These are phyloP conservation scores for Cladobotryum protrusum DNA, from an alignment of 2,329 filamentous ascomycete species.

Conservation along the genomic window DNA sequence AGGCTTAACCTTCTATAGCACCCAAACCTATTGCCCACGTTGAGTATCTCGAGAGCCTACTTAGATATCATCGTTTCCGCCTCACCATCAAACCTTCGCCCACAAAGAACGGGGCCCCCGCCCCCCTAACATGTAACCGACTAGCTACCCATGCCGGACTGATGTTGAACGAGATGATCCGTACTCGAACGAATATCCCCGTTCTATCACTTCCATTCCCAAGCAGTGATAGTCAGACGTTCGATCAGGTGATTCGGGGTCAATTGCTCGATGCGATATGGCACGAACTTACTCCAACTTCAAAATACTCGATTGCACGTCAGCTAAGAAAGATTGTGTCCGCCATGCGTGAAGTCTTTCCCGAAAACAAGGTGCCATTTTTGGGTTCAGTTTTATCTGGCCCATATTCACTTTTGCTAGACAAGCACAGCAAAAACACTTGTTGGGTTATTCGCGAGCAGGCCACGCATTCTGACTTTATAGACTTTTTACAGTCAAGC, in stretches of 20 bases:
- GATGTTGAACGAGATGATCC: conserved; percentile 11
- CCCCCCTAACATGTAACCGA: conserved; percentile 1
- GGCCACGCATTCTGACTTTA: conserved; percentile 16
- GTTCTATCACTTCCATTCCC: conserved; percentile 12
- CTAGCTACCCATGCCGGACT: conserved; percentile 13
- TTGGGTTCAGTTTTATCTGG: conserved; percentile 17
- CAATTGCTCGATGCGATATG: conserved; percentile 25
- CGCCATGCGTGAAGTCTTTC: conserved; percentile 14
- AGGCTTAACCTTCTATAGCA: conserved; percentile 3
- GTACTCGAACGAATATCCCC: conserved; percentile 9
- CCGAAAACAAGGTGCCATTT: neutral
- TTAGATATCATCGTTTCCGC: conserved; percentile 10
- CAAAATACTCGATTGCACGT: conserved; percentile 20
- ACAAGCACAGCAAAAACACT: conserved; percentile 22
- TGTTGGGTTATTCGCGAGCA: conserved; percentile 22
- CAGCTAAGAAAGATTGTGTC: conserved; percentile 23
- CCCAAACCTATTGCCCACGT: conserved; percentile 10
- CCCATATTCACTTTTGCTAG: conserved; percentile 20
- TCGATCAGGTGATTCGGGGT: conserved; percentile 15
- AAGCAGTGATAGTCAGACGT: neutral
- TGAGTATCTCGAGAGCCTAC: conserved; percentile 11
- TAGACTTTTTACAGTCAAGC: conserved; percentile 22
- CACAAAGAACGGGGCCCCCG: neutral
- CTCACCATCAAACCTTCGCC: conserved; percentile 10
- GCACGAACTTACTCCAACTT: conserved; percentile 14